phyloP scores from a whole-genome alignment of 495 filamentous ascomycete genomes.

The Annulohypoxylon bovei region DNA sequence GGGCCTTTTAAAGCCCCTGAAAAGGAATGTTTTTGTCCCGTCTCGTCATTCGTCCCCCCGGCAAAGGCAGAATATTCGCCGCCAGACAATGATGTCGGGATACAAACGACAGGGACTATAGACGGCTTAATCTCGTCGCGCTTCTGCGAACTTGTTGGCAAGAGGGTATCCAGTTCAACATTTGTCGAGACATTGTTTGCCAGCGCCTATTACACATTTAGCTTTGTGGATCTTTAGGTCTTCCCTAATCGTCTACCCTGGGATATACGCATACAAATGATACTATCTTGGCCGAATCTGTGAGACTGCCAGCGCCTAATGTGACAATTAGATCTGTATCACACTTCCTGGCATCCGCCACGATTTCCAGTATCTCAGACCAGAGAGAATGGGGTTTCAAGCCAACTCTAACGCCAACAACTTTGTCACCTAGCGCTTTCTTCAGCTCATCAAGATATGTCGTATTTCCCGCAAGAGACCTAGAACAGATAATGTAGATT shows the following conservation, averaged over 20 bases:
- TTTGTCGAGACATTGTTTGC: constrained; percentile 52
- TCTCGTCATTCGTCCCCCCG: constrained; percentile 64
- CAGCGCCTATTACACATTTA: constrained; percentile 46
- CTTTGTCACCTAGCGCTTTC: constrained; percentile 50
- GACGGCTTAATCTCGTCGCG: constrained; percentile 51
- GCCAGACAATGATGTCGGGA: constrained; percentile 68
- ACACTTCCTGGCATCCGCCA: constrained; percentile 52
- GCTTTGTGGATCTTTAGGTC: not conserved
- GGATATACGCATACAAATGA: constrained; percentile 53
- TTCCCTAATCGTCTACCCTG: not conserved
- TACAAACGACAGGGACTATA: constrained; percentile 62
- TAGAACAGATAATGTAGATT: constrained; percentile 67
- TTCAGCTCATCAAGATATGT: constrained; percentile 55
- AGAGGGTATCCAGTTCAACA: constrained; percentile 55
- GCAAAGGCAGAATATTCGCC: constrained; percentile 68
- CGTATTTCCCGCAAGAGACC: constrained; percentile 62
- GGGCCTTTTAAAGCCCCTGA: constrained; percentile 54
- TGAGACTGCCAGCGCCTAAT: constrained; percentile 67
- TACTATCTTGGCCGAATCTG: constrained; percentile 68
- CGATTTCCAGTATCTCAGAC: constrained; percentile 66
- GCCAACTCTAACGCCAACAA: constrained; percentile 62
- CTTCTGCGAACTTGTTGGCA: constrained; percentile 47
- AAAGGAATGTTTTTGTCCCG: constrained; percentile 63
- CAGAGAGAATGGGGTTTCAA: constrained; percentile 67
- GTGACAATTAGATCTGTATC: constrained; percentile 66